Evolutionary conservation across 2,329 filamentous ascomycete genomes (phyloP).

Genomic region (Aspergillus latus): DNA sequence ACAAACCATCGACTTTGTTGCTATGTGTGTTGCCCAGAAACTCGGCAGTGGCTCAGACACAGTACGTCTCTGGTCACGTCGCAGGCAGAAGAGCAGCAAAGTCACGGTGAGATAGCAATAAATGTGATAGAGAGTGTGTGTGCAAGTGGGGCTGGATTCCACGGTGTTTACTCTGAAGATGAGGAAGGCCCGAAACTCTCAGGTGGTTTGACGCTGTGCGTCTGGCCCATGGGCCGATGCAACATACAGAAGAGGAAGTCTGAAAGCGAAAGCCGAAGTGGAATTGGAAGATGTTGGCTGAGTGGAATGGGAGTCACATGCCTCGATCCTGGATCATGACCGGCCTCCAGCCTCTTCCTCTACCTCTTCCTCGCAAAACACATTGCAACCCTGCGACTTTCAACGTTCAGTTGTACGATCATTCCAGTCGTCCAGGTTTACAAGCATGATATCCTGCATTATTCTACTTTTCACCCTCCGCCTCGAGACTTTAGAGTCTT

Average conservation of each 20-base stretch:
- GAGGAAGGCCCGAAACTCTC: not conserved
- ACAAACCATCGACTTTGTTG: not conserved
- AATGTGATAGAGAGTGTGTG: not conserved
- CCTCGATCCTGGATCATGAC: not conserved
- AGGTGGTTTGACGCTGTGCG: not conserved
- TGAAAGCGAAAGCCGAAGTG: not conserved
- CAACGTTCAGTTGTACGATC: not conserved
- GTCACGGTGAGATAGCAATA: not conserved
- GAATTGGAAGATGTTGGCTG: not conserved
- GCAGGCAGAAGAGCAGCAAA: not conserved
- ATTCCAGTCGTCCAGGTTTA: not conserved
- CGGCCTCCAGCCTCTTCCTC: not conserved
- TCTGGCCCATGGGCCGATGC: not conserved
- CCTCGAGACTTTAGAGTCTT: not conserved
- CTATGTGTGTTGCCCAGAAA: not conserved
- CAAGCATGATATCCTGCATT: not conserved
- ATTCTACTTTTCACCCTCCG: not conserved
- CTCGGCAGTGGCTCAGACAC: conserved; percentile 4
- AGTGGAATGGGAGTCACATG: conserved; percentile 5
- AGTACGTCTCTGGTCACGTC: not conserved
- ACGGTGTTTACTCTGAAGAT: not conserved
- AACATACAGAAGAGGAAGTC: not conserved
- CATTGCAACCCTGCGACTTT: not conserved
- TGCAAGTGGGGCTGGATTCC: not conserved
- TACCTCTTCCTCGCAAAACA: not conserved